phyloP scores from a whole-genome alignment of 352 stramenopile species.

The Globisporangium perplexum region DNA sequence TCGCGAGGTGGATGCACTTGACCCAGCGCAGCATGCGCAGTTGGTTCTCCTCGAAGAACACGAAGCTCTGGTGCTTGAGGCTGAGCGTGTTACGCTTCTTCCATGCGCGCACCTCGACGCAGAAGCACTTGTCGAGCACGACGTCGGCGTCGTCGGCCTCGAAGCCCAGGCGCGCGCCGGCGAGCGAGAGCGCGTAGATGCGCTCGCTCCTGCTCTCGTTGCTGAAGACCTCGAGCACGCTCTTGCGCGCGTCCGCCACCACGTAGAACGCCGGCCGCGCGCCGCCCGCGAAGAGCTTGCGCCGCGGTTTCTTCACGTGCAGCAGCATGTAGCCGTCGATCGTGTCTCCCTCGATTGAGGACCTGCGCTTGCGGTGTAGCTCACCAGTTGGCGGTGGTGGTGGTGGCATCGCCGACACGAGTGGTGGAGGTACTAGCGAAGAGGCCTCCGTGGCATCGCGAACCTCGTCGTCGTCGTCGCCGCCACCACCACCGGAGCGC shows the following conservation, averaged over 20 bases:
- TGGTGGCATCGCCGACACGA: not conserved
- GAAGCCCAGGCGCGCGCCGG: constrained; percentile 46
- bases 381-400: not conserved
- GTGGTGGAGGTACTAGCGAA: not conserved
- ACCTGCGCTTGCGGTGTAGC: constrained; percentile 4
- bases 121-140: constrained; percentile 76
- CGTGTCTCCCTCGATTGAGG: constrained; percentile 32
- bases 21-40: constrained; percentile 66
- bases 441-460: not conserved
- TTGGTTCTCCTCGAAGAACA: constrained; percentile 72
- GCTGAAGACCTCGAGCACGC: constrained; percentile 59
- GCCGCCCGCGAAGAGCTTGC: constrained; percentile 43
- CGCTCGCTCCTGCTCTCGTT: constrained; percentile 45
- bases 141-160: constrained; percentile 64
- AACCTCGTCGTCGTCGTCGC: not conserved
- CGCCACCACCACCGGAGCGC: not conserved
- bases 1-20: constrained; percentile 68
- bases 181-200: constrained; percentile 60
- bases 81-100: constrained; percentile 62
- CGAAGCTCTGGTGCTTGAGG: constrained; percentile 53
- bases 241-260: constrained; percentile 40
- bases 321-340: constrained; percentile 57
- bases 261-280: constrained; percentile 40
- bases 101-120: constrained; percentile 60
- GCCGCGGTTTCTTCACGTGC: constrained; percentile 57